A percentile compares a stretch with the other conserved stretches of the same genome.
phyloP scores from a whole-genome alignment of 352 stramenopile species.

The Phytopythium ostracodes region DNA sequence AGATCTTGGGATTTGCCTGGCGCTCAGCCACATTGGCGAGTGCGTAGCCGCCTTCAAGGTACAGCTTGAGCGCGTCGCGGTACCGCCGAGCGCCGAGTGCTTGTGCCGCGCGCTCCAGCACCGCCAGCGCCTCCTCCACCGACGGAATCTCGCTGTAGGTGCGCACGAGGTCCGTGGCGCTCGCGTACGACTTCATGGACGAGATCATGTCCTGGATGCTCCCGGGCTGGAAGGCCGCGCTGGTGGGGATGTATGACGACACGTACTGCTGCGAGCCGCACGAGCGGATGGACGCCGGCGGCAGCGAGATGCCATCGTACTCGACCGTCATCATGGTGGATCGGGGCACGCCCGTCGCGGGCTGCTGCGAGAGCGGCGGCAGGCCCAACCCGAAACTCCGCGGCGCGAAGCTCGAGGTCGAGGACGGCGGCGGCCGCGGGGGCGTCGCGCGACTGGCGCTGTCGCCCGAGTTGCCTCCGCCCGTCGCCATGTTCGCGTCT shows the following conservation, averaged over 20 bases:
- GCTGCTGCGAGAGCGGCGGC: constrained; percentile 19
- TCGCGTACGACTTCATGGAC: constrained; percentile 79
- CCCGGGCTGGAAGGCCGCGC: constrained; percentile 40
- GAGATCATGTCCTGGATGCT: constrained; percentile 73
- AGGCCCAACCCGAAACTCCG: constrained; percentile 15
- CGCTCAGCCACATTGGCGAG: constrained; percentile 81
- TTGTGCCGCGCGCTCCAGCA: constrained; percentile 61
- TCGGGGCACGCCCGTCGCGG: constrained; percentile 16
- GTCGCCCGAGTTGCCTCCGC: not conserved
- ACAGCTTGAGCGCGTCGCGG: constrained; percentile 76
- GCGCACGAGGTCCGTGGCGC: constrained; percentile 63
- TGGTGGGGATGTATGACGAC: constrained; percentile 72
- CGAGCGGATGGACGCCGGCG: constrained; percentile 62
- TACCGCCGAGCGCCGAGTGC: constrained; percentile 62
- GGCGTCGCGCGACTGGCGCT: constrained; percentile 19
- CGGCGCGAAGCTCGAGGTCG: constrained; percentile 3
- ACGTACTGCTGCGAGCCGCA: constrained; percentile 75
- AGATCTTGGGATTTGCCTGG: constrained; percentile 78
- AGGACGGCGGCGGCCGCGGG: constrained; percentile 16
- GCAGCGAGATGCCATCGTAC: constrained; percentile 54
- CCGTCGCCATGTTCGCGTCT: constrained; percentile 1
- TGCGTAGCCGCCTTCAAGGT: constrained; percentile 79
- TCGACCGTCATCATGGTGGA: constrained; percentile 56
- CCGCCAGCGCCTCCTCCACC: constrained; percentile 73
- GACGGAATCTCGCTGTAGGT: constrained; percentile 73